Evolutionary conservation across 2,329 filamentous ascomycete genomes (phyloP).

Genomic region (Epichloe glyceriae): DNA sequence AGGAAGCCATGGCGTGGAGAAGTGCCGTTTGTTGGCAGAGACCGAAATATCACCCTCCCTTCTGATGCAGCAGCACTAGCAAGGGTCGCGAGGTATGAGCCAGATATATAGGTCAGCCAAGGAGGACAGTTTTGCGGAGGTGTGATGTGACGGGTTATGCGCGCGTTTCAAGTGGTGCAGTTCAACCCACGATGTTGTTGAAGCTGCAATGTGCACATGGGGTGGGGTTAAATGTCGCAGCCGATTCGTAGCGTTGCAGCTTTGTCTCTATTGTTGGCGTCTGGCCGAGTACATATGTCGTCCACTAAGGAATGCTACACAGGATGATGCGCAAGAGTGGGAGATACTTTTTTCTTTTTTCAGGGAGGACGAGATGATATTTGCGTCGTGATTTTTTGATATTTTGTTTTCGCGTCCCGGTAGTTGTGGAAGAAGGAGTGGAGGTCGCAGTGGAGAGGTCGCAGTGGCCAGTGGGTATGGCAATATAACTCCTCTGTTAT

Average conservation of each 20-base stretch:
- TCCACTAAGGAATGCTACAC: background rate
- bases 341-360: too few relatives aligned
- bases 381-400: background rate
- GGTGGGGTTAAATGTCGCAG: background rate
- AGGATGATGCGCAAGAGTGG: too few relatives aligned
- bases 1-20: slow-evolving; percentile 14
- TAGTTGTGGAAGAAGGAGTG: background rate
- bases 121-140: background rate
- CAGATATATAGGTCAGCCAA: background rate
- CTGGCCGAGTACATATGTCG: background rate
- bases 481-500: too few relatives aligned
- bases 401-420: background rate
- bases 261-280: background rate
- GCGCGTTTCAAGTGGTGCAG: slow-evolving; percentile 4
- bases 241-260: background rate
- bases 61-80: background rate
- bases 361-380: background rate
- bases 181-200: background rate
- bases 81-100: background rate
- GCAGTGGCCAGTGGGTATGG: too few relatives aligned
- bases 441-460: background rate
- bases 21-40: background rate
- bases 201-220: background rate
- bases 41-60: background rate
- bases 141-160: slow-evolving; percentile 2